Conservation (phyloP, 805 yeast species). For the Nakazawaea holstii region DNA sequence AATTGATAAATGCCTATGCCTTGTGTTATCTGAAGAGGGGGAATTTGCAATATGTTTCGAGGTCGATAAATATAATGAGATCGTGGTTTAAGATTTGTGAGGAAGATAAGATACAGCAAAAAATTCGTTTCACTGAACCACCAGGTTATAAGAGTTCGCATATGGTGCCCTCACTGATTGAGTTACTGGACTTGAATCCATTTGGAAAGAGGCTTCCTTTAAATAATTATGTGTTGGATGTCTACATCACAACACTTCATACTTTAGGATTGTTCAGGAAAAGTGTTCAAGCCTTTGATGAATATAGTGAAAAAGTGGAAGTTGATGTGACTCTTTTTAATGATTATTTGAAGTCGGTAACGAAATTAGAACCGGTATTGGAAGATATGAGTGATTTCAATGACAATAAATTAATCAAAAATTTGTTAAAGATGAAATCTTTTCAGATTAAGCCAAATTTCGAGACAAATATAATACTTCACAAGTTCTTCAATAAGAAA, state of each 20-base stretch:
- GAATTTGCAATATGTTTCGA: conserved; percentile 3
- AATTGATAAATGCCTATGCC: conserved; percentile 1
- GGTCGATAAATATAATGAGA: conserved; percentile 4
- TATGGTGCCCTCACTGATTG: background rate
- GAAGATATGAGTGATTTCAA: background rate
- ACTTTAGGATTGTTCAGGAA: conserved; percentile 5
- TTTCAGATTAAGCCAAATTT: conserved; percentile 1
- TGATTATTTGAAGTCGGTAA: background rate
- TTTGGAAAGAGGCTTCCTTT: conserved; percentile 3
- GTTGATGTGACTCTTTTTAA: conserved; percentile 4
- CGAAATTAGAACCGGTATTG: background rate
- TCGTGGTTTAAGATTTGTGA: conserved; percentile 10
- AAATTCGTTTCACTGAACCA: conserved; percentile 5
- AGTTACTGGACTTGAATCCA: conserved; percentile 1
- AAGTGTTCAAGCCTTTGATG: background rate
- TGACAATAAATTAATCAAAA: background rate
- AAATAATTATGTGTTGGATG: conserved; percentile 1
- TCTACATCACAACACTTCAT: background rate
- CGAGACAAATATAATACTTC: conserved; percentile 4
- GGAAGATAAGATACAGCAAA: conserved; percentile 1
- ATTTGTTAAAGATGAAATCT: background rate
- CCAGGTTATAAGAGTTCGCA: background rate
- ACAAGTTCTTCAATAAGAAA: conserved; percentile 3
- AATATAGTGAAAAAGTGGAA: background rate
- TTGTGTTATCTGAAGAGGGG: conserved; percentile 2